Evolutionary conservation across 139 green algal genomes (phyloP).

Genomic region (Desmodesmus armatus): DNA sequence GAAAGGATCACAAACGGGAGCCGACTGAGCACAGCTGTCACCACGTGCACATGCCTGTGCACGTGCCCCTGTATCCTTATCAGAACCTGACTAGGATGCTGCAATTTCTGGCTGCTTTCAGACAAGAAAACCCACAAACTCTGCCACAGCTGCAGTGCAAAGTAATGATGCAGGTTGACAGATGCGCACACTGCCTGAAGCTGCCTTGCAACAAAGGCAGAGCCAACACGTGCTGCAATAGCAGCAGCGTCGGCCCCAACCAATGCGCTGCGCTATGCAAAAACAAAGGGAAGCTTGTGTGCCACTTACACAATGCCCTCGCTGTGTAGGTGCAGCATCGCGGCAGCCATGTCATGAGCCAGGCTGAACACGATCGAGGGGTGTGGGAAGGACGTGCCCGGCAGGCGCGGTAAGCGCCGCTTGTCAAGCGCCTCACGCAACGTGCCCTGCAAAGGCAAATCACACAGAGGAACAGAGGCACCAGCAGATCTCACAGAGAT

Average conservation of each 20-base stretch:
- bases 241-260: background rate
- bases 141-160: no score
- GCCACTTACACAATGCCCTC: slow-evolving; percentile 61
- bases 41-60: no score
- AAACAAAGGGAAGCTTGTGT: slow-evolving; percentile 22
- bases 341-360: slow-evolving; percentile 52
- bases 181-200: background rate
- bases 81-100: no score
- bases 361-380: slow-evolving; percentile 40
- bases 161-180: no score
- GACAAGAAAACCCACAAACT: no score
- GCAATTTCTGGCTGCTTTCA: no score
- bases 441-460: slow-evolving; percentile 18
- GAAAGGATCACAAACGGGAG: no score
- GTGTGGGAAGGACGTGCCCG: background rate
- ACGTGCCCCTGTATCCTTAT: no score
- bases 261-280: background rate
- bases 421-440: slow-evolving; percentile 42
- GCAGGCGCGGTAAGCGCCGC: background rate
- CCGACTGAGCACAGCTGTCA: no score
- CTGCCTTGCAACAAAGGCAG: background rate
- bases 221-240: background rate
- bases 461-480: background rate
- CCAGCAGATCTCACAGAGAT: no score
- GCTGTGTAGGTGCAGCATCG: slow-evolving; percentile 61